A percentile compares a stretch with the other conserved stretches of the same genome.
phyloP scores from a whole-genome alignment of 2,329 filamentous ascomycete genomes.

The Aspergillus sp. region DNA sequence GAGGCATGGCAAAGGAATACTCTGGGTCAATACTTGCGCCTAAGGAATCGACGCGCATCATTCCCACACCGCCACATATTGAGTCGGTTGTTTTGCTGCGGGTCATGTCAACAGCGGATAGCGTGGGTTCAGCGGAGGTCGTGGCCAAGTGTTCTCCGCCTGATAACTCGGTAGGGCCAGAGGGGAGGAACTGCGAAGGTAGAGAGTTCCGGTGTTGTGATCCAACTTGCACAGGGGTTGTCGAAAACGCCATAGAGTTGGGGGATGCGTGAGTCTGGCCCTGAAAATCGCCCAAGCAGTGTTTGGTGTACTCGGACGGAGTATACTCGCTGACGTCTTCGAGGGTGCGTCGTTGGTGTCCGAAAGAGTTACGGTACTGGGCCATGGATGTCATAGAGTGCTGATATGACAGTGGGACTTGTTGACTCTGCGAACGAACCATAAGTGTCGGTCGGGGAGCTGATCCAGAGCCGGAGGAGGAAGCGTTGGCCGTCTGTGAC shows the following conservation, averaged over 20 bases:
- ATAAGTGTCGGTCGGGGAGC: slow-evolving; percentile 40
- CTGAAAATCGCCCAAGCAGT: slow-evolving; percentile 39
- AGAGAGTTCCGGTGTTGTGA: slow-evolving; percentile 22
- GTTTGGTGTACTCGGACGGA: slow-evolving; percentile 47
- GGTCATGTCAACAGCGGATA: slow-evolving; percentile 48
- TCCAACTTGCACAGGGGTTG: slow-evolving; percentile 32
- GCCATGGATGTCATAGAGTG: slow-evolving; percentile 30
- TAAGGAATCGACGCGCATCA: slow-evolving; percentile 51
- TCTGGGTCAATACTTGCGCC: slow-evolving; percentile 41
- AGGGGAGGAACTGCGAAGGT: slow-evolving; percentile 29
- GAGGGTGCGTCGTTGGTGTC: slow-evolving; percentile 35
- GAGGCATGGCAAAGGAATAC: slow-evolving; percentile 35
- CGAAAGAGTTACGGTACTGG: slow-evolving; percentile 39
- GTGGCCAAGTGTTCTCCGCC: slow-evolving; percentile 27
- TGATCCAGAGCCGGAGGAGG: slow-evolving; percentile 31
- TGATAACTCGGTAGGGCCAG: slow-evolving; percentile 25
- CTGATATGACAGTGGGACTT: slow-evolving; percentile 39
- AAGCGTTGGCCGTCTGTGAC: slow-evolving; percentile 32
- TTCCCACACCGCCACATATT: slow-evolving; percentile 47
- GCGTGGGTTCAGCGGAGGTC: slow-evolving; percentile 30
- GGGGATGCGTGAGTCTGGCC: slow-evolving; percentile 27
- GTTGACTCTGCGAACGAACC: slow-evolving; percentile 45
- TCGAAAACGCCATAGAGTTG: slow-evolving; percentile 30
- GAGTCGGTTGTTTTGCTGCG: slow-evolving; percentile 52
- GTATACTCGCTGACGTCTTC: slow-evolving; percentile 48